Conservation (phyloP, 2,329 filamentous ascomycete genomes). For the Cercospora brassicicola region DNA sequence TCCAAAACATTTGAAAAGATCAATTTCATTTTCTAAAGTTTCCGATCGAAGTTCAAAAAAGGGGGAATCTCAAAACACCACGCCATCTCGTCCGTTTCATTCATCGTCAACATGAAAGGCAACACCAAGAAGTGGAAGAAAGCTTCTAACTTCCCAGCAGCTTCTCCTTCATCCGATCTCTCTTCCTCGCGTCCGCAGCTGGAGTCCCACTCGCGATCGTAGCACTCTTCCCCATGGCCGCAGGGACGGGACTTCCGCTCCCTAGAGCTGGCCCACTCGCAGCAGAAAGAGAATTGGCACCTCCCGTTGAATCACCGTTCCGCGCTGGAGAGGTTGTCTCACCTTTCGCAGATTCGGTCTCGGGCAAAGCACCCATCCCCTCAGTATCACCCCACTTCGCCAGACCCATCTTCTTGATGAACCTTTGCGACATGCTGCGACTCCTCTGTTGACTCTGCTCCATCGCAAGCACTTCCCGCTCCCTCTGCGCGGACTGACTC, state of each 20-base stretch:
- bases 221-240: constrained; percentile 4
- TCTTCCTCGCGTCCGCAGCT: constrained; percentile 5
- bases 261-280: not conserved
- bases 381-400: constrained; percentile 10
- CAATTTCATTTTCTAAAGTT: too few species aligned
- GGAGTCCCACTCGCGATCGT: constrained; percentile 12
- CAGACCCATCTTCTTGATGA: constrained; percentile 31
- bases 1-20: too few species aligned
- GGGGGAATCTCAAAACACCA: not conserved
- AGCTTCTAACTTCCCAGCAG: not conserved
- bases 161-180: constrained; percentile 3
- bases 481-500: constrained; percentile 60
- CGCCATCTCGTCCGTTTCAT: not conserved
- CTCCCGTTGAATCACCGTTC: not conserved
- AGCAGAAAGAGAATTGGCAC: not conserved
- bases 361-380: not conserved
- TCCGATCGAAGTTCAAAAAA: not conserved
- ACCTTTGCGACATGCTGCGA: constrained; percentile 38
- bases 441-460: constrained; percentile 45
- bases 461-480: constrained; percentile 54
- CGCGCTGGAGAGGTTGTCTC: not conserved
- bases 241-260: not conserved
- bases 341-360: not conserved
- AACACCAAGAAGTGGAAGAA: not conserved
- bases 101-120: not conserved